Conservation (phyloP, 495 filamentous ascomycete species). For the Penicillium pancosmium region DNA sequence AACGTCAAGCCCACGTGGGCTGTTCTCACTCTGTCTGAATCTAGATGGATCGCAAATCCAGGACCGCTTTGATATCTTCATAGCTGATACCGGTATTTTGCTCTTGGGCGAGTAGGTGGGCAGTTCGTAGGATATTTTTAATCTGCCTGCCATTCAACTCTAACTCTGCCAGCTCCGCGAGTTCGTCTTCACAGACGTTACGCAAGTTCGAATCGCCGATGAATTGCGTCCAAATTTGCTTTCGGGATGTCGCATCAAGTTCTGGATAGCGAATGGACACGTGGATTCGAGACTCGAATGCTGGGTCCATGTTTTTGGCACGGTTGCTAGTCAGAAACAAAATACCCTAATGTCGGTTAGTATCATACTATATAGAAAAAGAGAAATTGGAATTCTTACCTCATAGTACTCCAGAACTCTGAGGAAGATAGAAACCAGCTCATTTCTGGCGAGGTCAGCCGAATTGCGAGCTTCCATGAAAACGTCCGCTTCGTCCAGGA, state of each 20-base stretch:
- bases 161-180: background rate
- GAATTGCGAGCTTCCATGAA: conserved; percentile 33
- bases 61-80: too few relatives aligned
- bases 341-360: background rate
- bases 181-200: background rate
- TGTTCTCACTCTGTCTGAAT: too few relatives aligned
- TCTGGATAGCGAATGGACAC: background rate
- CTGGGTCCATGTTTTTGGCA: background rate
- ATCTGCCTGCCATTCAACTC: background rate
- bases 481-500: conserved; percentile 52
- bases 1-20: too few relatives aligned
- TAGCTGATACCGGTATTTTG: background rate
- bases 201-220: background rate
- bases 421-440: conserved; percentile 54
- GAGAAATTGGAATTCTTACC: conserved; percentile 17
- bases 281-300: background rate
- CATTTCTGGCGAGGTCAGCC: conserved; percentile 40
- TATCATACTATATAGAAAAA: background rate
- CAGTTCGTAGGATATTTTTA: background rate
- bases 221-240: background rate
- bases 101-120: background rate
- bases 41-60: too few relatives aligned
- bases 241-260: background rate
- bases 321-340: conserved; percentile 1
- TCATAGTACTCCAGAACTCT: conserved; percentile 57